phyloP scores from a whole-genome alignment of 768 basidiomycete species.

The Auricularia sp. region DNA sequence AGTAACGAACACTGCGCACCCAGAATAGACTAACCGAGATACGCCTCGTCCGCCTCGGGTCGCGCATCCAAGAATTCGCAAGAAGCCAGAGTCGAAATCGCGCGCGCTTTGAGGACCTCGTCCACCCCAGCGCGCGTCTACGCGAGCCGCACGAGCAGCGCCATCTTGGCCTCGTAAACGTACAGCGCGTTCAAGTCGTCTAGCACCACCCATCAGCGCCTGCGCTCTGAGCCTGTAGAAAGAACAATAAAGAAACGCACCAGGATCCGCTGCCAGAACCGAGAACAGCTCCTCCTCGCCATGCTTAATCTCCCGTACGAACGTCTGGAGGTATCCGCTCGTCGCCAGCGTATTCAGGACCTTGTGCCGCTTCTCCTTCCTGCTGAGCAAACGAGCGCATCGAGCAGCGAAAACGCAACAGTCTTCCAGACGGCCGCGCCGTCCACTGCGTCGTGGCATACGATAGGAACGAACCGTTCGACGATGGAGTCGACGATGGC shows the following conservation, averaged over 20 bases:
- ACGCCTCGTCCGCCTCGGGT: conserved; percentile 73
- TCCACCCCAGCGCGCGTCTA: conserved; percentile 80
- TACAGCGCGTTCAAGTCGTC: conserved; percentile 87
- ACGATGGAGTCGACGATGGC: conserved; percentile 53
- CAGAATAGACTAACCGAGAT: conserved; percentile 48
- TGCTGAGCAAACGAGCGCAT: conserved; percentile 65
- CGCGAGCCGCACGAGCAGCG: conserved; percentile 74
- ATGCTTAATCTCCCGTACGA: conserved; percentile 78
- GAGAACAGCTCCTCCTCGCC: conserved; percentile 62
- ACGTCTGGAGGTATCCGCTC: conserved; percentile 71
- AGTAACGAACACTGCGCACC: background rate
- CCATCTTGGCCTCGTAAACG: conserved; percentile 92
- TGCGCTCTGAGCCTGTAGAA: no score
- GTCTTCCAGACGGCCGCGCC: conserved; percentile 97
- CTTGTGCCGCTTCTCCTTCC: conserved; percentile 54
- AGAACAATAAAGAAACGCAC: no score
- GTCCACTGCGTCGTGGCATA: conserved; percentile 88
- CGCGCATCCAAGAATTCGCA: conserved; percentile 83
- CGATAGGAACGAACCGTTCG: conserved; percentile 60
- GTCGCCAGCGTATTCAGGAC: conserved; percentile 50
- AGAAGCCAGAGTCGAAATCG: conserved; percentile 63
- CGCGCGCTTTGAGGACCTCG: conserved; percentile 64
- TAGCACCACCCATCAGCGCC: conserved; percentile 20
- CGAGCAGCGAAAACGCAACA: conserved; percentile 83
- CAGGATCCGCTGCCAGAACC: conserved; percentile 82